Evolutionary conservation across 108 stramenopile species (phyloP), one percentile per base, ranked within the genome.

Genomic region (Conticribra guillardii): DNA sequence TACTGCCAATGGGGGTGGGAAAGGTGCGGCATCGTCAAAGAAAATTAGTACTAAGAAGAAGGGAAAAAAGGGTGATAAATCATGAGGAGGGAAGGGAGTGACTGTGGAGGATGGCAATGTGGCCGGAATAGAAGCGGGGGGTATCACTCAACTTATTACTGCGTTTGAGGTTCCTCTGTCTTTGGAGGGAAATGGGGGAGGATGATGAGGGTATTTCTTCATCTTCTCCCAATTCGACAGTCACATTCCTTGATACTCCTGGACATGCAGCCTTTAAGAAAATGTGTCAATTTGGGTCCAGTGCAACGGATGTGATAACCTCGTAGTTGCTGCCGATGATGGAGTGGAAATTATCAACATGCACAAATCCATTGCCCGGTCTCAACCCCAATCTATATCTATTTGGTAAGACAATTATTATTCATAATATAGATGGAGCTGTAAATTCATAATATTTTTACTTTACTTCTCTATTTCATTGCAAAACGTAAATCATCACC

Each of bases 171-270:
- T 97, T 7, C 63, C 79, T 0, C 31, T 92, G 32, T 60, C 69
- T 34, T 50, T 64, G 5, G 53, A 67, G 59, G 9, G 59, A n/a
- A n/a, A n/a, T n/a, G n/a, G n/a, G n/a, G n/a, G n/a, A n/a, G n/a
- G 30, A 61, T 0, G 37, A 11, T 11, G 37, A 41, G 5, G 37
- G 11, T 9, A 9, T 11, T 11, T 41, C 37, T 11, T 41, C 37
- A 5, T 41, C 37, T 11, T 41, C 37, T 41, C 37, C 37, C 37
- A 22, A 44, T 28, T 70, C 79, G 11, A 81, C 83, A 4, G 85
- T 99, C 16, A 97, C 97, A 4, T 97, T 99, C 74, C 71, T 99
- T 44, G 99, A 99, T 77, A 99, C 99, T 8, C 99, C 98, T 0
- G 99, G 97, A 8, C 99, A 98, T 74, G 96, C 95, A 4, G 97